phyloP scores from a whole-genome alignment of 2,329 filamentous ascomycete species.

The Pseudonectria foliicola region DNA sequence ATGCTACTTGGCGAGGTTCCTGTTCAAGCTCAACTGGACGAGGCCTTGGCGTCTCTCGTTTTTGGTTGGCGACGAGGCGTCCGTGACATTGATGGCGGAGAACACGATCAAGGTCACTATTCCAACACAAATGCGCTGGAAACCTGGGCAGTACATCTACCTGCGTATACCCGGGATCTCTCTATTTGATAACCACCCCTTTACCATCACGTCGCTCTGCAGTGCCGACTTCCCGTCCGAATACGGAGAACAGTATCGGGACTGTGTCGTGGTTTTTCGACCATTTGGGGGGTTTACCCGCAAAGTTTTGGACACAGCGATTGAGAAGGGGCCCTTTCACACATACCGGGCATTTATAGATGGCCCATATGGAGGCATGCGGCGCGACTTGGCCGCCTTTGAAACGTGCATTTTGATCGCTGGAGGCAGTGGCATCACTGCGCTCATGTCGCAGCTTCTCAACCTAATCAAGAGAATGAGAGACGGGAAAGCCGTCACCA shows the following conservation, averaged over 20 bases:
- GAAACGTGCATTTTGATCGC: slow-evolving; percentile 91
- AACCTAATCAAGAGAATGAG: slow-evolving; percentile 96
- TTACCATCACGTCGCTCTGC: slow-evolving; percentile 88
- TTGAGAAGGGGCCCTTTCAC: slow-evolving; percentile 81
- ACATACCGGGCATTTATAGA: slow-evolving; percentile 90
- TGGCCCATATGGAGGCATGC: slow-evolving; percentile 92
- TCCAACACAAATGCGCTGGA: slow-evolving; percentile 87
- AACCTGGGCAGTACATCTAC: slow-evolving; percentile 90
- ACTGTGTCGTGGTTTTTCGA: slow-evolving; percentile 86
- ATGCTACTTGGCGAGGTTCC: slow-evolving; percentile 60
- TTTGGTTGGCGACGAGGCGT: slow-evolving; percentile 84
- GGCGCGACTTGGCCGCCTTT: slow-evolving; percentile 80
- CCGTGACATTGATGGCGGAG: slow-evolving; percentile 81
- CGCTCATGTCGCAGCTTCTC: slow-evolving; percentile 82
- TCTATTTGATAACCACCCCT: slow-evolving; percentile 86
- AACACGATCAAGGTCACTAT: slow-evolving; percentile 95
- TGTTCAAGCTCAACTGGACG: slow-evolving; percentile 87
- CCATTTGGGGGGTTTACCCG: slow-evolving; percentile 88
- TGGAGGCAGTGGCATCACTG: slow-evolving; percentile 90
- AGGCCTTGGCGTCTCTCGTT: slow-evolving; percentile 74
- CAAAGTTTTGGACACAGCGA: slow-evolving; percentile 72
- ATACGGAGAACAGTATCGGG: slow-evolving; percentile 80
- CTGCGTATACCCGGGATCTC: slow-evolving; percentile 90
- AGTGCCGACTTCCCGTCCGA: slow-evolving; percentile 89
- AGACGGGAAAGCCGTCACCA: slow-evolving; percentile 88